These are phyloP conservation scores for Lavandula angustifolia DNA, from an alignment of 257 asterid genomes.

Conservation along the genomic window DNA sequence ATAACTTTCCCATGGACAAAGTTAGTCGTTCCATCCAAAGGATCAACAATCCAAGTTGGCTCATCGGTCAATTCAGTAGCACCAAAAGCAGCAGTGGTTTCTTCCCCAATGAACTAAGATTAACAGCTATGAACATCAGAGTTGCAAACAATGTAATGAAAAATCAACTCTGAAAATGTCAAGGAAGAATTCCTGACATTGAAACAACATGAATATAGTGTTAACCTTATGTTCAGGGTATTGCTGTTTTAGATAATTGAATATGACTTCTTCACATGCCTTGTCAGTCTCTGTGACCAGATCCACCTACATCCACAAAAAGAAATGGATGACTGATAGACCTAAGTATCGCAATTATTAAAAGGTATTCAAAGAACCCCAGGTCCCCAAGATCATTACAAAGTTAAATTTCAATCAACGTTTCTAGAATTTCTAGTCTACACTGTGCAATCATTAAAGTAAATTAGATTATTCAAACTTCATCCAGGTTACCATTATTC, in stretches of 20 bases:
- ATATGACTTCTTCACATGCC: constrained; percentile 82
- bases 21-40: constrained; percentile 94
- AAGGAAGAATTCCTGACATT: constrained; percentile 2
- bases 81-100: constrained; percentile 88
- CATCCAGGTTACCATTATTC: background rate
- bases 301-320: constrained; percentile 65
- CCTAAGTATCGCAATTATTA: background rate
- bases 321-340: background rate
- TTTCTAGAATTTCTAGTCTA: constrained; percentile 12
- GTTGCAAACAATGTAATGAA: background rate
- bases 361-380: constrained; percentile 1
- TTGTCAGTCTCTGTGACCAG: constrained; percentile 96
- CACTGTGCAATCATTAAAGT: constrained; percentile 1
- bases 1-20: constrained; percentile 89
- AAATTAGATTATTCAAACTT: background rate
- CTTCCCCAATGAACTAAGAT: constrained; percentile 89
- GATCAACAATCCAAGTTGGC: constrained; percentile 99
- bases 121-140: constrained; percentile 11
- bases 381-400: background rate
- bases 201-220: constrained; percentile 9
- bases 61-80: constrained; percentile 72
- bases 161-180: background rate
- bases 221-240: constrained; percentile 79
- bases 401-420: background rate
- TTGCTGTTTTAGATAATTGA: constrained; percentile 54